Evolutionary conservation across 164 flowering plant genomes (phyloP).

Genomic region (Brasenia schreberi): DNA sequence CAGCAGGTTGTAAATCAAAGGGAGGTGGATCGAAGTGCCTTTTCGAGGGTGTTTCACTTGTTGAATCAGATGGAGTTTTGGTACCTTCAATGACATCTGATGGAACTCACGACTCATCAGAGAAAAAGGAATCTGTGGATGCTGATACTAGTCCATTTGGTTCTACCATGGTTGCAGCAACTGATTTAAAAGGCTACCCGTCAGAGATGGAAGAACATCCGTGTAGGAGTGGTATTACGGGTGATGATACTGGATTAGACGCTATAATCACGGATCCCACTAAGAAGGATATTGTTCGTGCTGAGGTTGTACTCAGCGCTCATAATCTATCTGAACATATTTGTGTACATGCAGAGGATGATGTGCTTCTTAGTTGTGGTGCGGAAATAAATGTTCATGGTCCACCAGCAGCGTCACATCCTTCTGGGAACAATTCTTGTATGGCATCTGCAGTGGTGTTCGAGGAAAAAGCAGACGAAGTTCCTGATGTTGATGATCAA

Average conservation of each 20-base stretch:
- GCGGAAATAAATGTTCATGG: slow-evolving; percentile 5
- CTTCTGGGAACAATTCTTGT: background rate
- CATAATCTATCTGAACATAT: slow-evolving; percentile 3
- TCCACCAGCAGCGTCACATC: background rate
- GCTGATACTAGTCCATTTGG: background rate
- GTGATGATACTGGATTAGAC: background rate
- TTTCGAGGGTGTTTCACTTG: background rate
- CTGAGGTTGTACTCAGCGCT: slow-evolving; percentile 1
- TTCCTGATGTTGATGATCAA: background rate
- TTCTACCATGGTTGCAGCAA: too few species aligned
- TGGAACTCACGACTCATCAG: background rate
- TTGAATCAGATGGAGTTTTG: background rate
- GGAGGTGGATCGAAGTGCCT: background rate
- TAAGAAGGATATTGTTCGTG: slow-evolving; percentile 3
- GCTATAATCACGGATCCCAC: background rate
- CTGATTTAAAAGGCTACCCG: background rate
- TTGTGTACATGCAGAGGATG: slow-evolving; percentile 1
- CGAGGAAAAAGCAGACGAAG: background rate
- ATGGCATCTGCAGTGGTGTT: background rate
- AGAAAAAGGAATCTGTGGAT: background rate
- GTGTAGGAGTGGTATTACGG: background rate
- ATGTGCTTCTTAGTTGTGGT: slow-evolving; percentile 1
- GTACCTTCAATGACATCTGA: background rate
- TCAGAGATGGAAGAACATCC: background rate
- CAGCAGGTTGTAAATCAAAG: background rate